These are phyloP conservation scores for Vitis rupestris DNA, from an alignment of 164 flowering plant genomes.

Conservation along the genomic window DNA sequence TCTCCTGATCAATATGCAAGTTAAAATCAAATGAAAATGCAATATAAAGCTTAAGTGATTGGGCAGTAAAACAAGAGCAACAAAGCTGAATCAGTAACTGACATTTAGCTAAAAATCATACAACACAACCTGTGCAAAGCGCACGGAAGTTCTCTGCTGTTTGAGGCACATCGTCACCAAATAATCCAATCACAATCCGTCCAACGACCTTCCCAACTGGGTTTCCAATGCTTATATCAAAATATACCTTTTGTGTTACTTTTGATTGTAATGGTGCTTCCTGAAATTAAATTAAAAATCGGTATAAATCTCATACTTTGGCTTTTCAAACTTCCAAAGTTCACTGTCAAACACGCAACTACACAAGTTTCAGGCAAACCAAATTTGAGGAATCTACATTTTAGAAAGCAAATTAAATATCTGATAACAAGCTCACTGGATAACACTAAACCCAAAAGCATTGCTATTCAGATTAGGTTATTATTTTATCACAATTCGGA, in stretches of 20 bases:
- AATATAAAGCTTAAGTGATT: neutral
- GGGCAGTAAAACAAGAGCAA: neutral
- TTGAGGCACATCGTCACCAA: constrained; percentile 94
- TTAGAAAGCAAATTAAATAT: neutral
- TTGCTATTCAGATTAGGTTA: too few species aligned
- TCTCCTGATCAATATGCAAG: constrained; percentile 55
- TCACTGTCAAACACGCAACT: neutral
- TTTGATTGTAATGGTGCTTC: constrained; percentile 61
- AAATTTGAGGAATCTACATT: neutral
- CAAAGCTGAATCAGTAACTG: neutral
- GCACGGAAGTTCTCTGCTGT: constrained; percentile 96
- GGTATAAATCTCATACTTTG: neutral
- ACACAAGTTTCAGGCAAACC: neutral
- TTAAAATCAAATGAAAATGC: constrained; percentile 4
- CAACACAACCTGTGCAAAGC: constrained; percentile 76
- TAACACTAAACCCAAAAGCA: neutral
- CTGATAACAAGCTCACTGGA: neutral
- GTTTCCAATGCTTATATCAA: constrained; percentile 90
- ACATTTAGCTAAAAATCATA: neutral
- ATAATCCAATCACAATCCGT: constrained; percentile 90
- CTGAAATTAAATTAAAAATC: constrained; percentile 29
- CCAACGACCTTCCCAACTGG: constrained; percentile 80
- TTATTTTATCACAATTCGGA: too few species aligned
- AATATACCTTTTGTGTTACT: constrained; percentile 79
- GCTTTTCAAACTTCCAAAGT: neutral